Evolutionary conservation across 768 basidiomycete species (phyloP), one percentile per base, ranked within the genome.

Genomic region (Mycena chlorophos): DNA sequence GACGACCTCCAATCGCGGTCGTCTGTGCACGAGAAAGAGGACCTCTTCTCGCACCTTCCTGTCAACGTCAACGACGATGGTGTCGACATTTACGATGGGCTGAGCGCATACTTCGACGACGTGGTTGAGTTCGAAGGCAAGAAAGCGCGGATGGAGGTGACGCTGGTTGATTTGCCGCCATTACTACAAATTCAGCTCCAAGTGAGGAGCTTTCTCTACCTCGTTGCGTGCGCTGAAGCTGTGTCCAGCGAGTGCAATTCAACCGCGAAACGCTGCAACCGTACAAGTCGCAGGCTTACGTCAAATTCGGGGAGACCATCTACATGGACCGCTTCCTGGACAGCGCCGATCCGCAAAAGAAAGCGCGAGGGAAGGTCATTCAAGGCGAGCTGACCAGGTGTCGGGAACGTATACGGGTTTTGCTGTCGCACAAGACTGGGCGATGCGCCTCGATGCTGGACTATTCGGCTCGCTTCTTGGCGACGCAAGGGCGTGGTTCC

Each of bases 261-360:
- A 93, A 98, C 67, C 84, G 93, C 8, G 88, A 92, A 62, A 93
- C 89, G 1, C 79, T 92, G 52, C 90, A 94, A 61, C 87, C 94
- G 16, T 94, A 91, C 77, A 99, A 99, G 71, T 94, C 91, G 4
- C 96, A 99, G 66, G 94, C 93, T 3, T 96, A 94, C 69, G 88
- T 99, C 61, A 89, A 87, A 64, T 97, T 96, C 66, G 85, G 80
- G 17, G 90, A 94, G 70, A 89, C 84, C 10, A 78, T 99, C 14
- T 87, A 83, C 66, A 85, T 98, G 83, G 94, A 97, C 69, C 87
- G 97, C 14, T 99, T 95, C 76, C 75, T 96, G 66, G 88, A 91
- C 57, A 82, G 77, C 46, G 88, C 85, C 2, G 81, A 89, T 64
- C 77, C 82, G 0, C 75, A 78, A 57, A 94, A 91, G 78, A 88